Evolutionary conservation across 2,329 filamentous ascomycete species (phyloP).

Genomic region (Monosporascus sp.): DNA sequence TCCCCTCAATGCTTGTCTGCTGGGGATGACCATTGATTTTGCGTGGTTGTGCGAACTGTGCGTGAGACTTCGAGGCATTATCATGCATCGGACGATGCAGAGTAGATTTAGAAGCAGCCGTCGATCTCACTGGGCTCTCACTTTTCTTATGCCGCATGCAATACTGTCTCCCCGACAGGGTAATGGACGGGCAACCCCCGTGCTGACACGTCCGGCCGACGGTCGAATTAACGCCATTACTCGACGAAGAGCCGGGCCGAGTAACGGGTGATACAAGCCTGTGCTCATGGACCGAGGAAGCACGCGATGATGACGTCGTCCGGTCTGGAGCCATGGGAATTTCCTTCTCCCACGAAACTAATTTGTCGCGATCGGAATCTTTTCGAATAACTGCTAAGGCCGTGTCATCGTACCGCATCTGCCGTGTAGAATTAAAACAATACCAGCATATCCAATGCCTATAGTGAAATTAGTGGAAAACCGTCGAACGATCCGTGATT

Average conservation of each 20-base stretch:
- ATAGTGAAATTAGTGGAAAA: neutral
- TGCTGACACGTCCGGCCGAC: conserved; percentile 13
- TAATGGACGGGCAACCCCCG: conserved; percentile 13
- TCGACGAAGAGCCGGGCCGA: neutral
- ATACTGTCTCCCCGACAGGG: conserved; percentile 9
- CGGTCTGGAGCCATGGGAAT: conserved; percentile 5
- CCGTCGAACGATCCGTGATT: too few relatives aligned
- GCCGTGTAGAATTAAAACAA: conserved; percentile 7
- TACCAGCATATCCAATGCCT: conserved; percentile 5
- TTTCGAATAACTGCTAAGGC: conserved; percentile 5
- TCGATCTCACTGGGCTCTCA: neutral
- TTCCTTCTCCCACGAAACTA: neutral
- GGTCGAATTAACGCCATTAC: conserved; percentile 12
- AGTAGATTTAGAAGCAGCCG: neutral
- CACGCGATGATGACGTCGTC: conserved; percentile 4
- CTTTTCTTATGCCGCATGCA: conserved; percentile 11
- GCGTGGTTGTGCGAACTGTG: neutral
- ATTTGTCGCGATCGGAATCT: neutral
- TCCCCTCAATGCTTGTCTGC: conserved; percentile 4
- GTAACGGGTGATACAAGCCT: neutral
- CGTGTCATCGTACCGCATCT: conserved; percentile 20
- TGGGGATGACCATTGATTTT: neutral
- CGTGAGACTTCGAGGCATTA: neutral
- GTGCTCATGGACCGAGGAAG: neutral
- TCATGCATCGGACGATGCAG: neutral